These are phyloP conservation scores for Brassica carinata DNA, from an alignment of 345 rosid genomes.

Conservation along the genomic window DNA sequence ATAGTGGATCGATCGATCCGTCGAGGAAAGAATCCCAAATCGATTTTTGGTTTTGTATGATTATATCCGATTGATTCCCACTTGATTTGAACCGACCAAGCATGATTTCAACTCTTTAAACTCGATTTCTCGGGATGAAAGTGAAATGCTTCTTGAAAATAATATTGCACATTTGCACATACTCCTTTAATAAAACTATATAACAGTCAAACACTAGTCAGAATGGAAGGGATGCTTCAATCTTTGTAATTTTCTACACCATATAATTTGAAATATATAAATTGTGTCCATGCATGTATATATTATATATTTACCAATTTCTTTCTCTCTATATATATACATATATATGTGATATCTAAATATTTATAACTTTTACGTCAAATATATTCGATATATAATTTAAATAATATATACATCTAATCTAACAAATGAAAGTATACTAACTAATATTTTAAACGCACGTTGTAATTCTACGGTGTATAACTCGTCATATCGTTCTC, in stretches of 20 bases:
- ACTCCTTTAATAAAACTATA: neutral
- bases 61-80: too few relatives aligned
- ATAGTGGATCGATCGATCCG: too few relatives aligned
- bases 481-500: slow-evolving; percentile 1
- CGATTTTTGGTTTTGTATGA: too few relatives aligned
- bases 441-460: slow-evolving; percentile 2
- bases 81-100: too few relatives aligned
- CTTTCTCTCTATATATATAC: neutral
- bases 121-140: slow-evolving; percentile 5
- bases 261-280: neutral
- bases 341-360: neutral
- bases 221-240: neutral
- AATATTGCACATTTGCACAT: neutral
- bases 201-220: neutral
- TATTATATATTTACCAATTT: neutral
- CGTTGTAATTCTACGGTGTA: slow-evolving; percentile 3
- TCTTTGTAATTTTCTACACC: neutral
- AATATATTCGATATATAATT: neutral
- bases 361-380: neutral
- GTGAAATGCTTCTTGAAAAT: slow-evolving; percentile 20
- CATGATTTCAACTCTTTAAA: too few relatives aligned
- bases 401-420: neutral
- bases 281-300: neutral
- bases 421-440: neutral
- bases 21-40: too few relatives aligned